Base-by-base conservation (phyloP, 257 asterid genomes). In the Lavandula angustifolia region DNA sequence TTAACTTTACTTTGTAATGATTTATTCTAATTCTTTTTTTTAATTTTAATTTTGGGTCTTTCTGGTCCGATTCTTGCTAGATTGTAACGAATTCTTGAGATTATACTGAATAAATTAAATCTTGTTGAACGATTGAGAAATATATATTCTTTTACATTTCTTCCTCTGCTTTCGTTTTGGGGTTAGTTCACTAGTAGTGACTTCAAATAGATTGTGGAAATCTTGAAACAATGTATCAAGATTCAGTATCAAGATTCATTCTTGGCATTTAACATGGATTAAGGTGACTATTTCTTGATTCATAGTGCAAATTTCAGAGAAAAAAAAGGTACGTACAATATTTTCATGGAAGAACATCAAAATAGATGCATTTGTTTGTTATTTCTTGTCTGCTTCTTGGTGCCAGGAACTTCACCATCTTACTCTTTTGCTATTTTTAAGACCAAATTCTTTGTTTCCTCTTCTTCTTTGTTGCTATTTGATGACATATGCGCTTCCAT, bases 21-120 rank as follows among this genome's bases (percentile, higher is more conserved):
- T 57, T 62, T 38, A 13, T 50, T 56, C 33, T 38, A 0, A 8
- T 58, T 52, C 9, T 49, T 47, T 38, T 13, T 37, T 12, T 48
- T 5, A 5, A 1, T 4, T 11, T 5, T 7, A 32, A 8, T 1
- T 37, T 58, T 34, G 9, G 8, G 11, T 37, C 64, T 22, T 0
- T 42, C 59, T 62, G 27, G 38, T 55, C 46, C 38, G 29, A 68
- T 72, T 68, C 59, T 14, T 68, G 57, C 50, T 68, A 5, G 35
- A 6, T 22, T 22, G 27, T 22, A 29, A 27, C 66, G 12, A 54
- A 68, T 75, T 66, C 34, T 52, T 58, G 11, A 11, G n/a, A 9
- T 48, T 54, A 60, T 66, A 75, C 59, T 4, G 17, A 61, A 60
- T 38, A 47, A 65, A 61, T 71, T 17, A 46, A 46, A 69, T 54